Percentiles rank a stretch among this genome's conserved stretches.
Evolutionary conservation across 1,139 yeast species (phyloP).

Genomic region (Zygosaccharomyces pseudobailii): DNA sequence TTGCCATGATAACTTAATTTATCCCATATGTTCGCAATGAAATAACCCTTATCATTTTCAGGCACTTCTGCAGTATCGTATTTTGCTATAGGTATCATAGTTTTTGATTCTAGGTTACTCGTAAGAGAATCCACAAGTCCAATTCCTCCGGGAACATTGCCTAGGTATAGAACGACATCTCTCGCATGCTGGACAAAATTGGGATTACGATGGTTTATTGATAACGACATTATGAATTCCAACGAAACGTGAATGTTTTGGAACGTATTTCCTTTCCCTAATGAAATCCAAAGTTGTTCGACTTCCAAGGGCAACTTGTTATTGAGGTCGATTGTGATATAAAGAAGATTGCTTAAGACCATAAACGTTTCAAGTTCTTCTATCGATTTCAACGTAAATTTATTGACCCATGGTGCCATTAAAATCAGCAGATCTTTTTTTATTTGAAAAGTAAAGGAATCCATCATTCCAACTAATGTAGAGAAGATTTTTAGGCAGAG

Average conservation of each 20-base stretch:
- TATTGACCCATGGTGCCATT: slow-evolving; percentile 85
- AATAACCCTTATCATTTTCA: slow-evolving; percentile 48
- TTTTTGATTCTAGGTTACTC: slow-evolving; percentile 68
- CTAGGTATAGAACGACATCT: slow-evolving; percentile 73
- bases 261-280: slow-evolving; percentile 65
- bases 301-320: slow-evolving; percentile 76
- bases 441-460: slow-evolving; percentile 38
- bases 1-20: slow-evolving; percentile 56
- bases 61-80: slow-evolving; percentile 34
- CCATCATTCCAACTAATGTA: slow-evolving; percentile 28
- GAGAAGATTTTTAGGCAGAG: slow-evolving; percentile 31
- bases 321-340: slow-evolving; percentile 74
- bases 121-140: slow-evolving; percentile 53
- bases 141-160: slow-evolving; percentile 38
- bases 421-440: slow-evolving; percentile 77
- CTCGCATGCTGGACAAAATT: slow-evolving; percentile 73
- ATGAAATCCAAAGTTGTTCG: slow-evolving; percentile 91
- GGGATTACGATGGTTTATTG: slow-evolving; percentile 68
- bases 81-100: slow-evolving; percentile 72
- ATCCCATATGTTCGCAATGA: slow-evolving; percentile 65
- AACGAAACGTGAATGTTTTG: slow-evolving; percentile 68
- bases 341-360: slow-evolving; percentile 80
- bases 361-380: slow-evolving; percentile 51
- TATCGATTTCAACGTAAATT: slow-evolving; percentile 56
- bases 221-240: slow-evolving; percentile 62